Percentiles rank a stretch among this genome's conserved stretches.
These are phyloP conservation scores for Penicillium sp. DNA, from an alignment of 2,329 filamentous ascomycete genomes.

Conservation along the genomic window DNA sequence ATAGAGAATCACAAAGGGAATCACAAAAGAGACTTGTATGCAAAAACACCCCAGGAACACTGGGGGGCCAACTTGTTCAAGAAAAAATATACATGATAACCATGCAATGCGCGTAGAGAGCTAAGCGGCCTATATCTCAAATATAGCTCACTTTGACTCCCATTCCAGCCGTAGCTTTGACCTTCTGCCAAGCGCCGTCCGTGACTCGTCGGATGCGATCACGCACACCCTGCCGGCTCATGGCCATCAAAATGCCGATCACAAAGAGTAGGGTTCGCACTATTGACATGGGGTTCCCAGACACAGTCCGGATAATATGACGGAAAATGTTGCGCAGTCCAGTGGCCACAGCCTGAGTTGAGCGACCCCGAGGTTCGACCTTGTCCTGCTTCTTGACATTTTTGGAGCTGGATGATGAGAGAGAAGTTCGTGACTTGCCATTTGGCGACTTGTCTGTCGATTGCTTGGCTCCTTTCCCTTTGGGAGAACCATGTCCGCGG, in stretches of 20 bases:
- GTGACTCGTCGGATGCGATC: constrained; percentile 64
- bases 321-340: constrained; percentile 44
- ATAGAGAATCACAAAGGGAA: constrained; percentile 8
- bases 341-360: constrained; percentile 38
- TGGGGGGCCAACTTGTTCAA: constrained; percentile 8
- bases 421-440: constrained; percentile 24
- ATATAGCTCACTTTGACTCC: constrained; percentile 97
- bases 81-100: constrained; percentile 11
- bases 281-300: constrained; percentile 48
- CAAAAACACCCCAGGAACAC: constrained; percentile 2
- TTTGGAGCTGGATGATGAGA: constrained; percentile 30
- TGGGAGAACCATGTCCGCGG: constrained; percentile 30
- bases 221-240: constrained; percentile 66
- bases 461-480: constrained; percentile 21
- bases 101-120: constrained; percentile 5
- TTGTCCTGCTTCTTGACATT: constrained; percentile 34
- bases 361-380: constrained; percentile 26
- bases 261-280: constrained; percentile 66
- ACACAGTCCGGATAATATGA: constrained; percentile 45
- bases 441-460: constrained; percentile 22
- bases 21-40: constrained; percentile 17
- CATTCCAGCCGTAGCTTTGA: constrained; percentile 82
- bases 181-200: constrained; percentile 66
- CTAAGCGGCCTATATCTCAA: constrained; percentile 33
- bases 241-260: constrained; percentile 64